These are phyloP conservation scores for Cicer judaicum DNA, from an alignment of 306 rosid genomes.

Conservation along the genomic window DNA sequence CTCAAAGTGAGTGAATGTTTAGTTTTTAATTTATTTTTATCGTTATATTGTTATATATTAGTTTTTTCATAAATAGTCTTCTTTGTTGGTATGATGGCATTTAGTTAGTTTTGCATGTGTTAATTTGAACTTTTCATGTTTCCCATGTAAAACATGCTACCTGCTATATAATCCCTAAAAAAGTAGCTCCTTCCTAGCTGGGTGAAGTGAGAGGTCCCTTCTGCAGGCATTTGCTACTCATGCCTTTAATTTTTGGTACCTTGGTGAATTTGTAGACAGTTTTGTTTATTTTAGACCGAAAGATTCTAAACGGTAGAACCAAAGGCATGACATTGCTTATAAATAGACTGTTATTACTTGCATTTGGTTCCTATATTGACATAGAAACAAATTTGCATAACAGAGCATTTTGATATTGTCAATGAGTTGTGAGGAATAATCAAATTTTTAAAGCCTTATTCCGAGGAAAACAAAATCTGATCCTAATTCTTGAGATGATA, in stretches of 20 bases:
- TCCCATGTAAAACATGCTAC: constrained; percentile 16
- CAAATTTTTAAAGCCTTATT: constrained; percentile 6
- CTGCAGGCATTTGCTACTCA: constrained; percentile 4
- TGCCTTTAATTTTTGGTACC: constrained; percentile 1
- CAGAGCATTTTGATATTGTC: constrained; percentile 4
- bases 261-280: constrained; percentile 6
- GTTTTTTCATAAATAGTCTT: constrained; percentile 8
- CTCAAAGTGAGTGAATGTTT: constrained; percentile 70
- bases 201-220: constrained; percentile 7
- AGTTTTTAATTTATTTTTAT: constrained; percentile 2
- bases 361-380: constrained; percentile 16
- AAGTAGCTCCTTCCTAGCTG: neutral
- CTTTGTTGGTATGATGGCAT: constrained; percentile 21
- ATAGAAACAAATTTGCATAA: neutral
- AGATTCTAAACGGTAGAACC: neutral
- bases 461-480: neutral
- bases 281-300: constrained; percentile 5
- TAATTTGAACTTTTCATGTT: constrained; percentile 15
- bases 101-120: constrained; percentile 37
- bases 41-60: constrained; percentile 22
- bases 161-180: constrained; percentile 12
- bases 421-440: neutral
- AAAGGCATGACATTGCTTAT: neutral
- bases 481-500: neutral
- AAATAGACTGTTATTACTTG: neutral